These are phyloP conservation scores for Chlamydomonas sp. DNA, from an alignment of 139 green algal genomes.

Conservation along the genomic window DNA sequence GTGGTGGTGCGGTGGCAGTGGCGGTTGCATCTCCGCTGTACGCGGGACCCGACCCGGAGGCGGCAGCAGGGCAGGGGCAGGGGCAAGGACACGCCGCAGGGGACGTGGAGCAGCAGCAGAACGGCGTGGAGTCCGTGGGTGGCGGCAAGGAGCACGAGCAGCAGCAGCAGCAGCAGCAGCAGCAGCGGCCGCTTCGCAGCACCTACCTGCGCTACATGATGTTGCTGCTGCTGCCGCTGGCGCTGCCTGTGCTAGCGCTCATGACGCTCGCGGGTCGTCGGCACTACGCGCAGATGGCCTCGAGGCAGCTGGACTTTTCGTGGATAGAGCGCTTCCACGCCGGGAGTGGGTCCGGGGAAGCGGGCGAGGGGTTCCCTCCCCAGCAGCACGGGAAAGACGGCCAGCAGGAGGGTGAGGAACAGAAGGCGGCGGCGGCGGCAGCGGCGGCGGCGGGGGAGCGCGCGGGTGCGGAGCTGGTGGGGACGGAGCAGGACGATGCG, in stretches of 20 bases:
- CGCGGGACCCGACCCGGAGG: no score
- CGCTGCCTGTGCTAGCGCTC: neutral
- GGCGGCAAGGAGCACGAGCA: neutral
- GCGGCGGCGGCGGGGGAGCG: neutral
- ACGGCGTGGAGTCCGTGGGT: no score
- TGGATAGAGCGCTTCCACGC: constrained; percentile 1
- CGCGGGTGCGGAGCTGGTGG: neutral
- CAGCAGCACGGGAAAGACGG: neutral
- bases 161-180: neutral
- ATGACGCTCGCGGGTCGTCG: constrained; percentile 1
- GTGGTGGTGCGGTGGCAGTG: no score
- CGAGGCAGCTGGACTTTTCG: constrained; percentile 2
- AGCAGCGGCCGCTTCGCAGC: constrained; percentile 8
- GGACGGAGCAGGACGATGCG: neutral
- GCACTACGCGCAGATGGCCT: neutral
- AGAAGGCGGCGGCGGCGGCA: neutral
- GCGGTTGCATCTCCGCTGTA: no score
- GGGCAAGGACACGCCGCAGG: no score
- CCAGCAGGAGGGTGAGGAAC: neutral
- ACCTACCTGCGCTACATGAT: constrained; percentile 1
- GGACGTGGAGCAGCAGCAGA: no score
- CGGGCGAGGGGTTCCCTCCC: neutral
- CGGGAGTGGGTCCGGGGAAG: neutral
- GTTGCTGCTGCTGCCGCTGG: constrained; percentile 3
- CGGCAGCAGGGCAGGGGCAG: no score